Evolutionary conservation across 169 alveolate genomes (phyloP).

Genomic region (Eimeria praecox): DNA sequence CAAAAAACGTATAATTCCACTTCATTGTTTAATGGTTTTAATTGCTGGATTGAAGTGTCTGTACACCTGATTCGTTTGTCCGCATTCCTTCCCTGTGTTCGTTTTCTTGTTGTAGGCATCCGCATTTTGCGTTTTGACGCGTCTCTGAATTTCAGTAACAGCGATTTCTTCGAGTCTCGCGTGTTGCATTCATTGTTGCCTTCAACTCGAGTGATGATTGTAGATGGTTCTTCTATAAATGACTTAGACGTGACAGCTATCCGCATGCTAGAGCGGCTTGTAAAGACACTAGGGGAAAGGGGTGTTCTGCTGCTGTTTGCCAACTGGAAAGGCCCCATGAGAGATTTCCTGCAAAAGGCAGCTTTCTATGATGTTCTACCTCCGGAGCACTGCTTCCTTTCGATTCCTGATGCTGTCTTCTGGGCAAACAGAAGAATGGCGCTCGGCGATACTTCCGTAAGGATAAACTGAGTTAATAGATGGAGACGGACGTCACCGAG

Average conservation of each 20-base stretch:
- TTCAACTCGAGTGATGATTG: constrained; percentile 52
- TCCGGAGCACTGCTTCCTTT: constrained; percentile 83
- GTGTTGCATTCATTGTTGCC: constrained; percentile 71
- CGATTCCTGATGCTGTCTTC: constrained; percentile 83
- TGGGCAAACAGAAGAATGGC: constrained; percentile 75
- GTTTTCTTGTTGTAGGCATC: constrained; percentile 65
- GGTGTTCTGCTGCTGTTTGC: constrained; percentile 76
- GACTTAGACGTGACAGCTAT: constrained; percentile 83
- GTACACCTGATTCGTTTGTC: neutral
- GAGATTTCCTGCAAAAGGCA: constrained; percentile 81
- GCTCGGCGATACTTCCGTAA: neutral
- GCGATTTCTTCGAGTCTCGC: constrained; percentile 79
- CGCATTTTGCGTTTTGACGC: constrained; percentile 84
- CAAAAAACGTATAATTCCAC: neutral
- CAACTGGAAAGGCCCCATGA: constrained; percentile 84
- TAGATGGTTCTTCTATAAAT: constrained; percentile 83
- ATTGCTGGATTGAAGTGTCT: neutral
- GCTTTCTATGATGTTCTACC: constrained; percentile 80
- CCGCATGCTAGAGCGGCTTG: constrained; percentile 83
- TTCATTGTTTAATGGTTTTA: neutral
- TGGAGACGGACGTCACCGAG: neutral
- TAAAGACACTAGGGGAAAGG: constrained; percentile 22
- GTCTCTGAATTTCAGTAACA: constrained; percentile 84
- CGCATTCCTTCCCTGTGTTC: neutral
- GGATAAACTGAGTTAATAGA: no score